Evolutionary conservation across 345 rosid species (phyloP), one percentile per base, ranked within the genome.

Genomic region (Eucalyptus guilfoylei): DNA sequence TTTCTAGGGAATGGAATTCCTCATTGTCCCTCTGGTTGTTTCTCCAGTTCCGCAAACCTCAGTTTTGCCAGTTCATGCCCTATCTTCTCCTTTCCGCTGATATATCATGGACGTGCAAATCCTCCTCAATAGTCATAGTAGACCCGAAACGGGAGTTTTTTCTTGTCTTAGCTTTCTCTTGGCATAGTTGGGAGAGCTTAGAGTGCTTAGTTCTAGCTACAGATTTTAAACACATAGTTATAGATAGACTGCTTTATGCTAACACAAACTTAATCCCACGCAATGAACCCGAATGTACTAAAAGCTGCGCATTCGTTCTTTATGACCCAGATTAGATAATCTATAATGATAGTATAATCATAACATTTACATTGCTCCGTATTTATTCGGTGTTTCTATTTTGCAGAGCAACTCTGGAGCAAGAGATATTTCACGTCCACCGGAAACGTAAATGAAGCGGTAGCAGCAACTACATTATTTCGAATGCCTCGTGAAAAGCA

Each of bases 381-480:
- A 30, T n/a, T 14, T 16, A 30, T 52, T 86, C 24, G 52, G 26
- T 55, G 86, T 52, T 15, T 21, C 40, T 48, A 30, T 26, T 60
- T 12, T 54, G 55, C 55, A 52, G 24, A 52, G 55, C 55, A 19
- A 7, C 89, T 97, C 88, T 95, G 99, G 99, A 96, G 97, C 91
- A 92, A 91, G 26, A 91, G 93, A 91, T 96, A 95, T 90, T 87
- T 91, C 17, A 92, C 91, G 87, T 93, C 97, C 11, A 58, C 91
- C 2, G 94, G 92, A 47, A 94, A 94, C 69, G 90, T 94, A 52
- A 94, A 91, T 58, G 49, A 89, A 91, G 24, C 55, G 24, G 55
- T 24, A 26, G 64, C 0, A 94, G 1, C 34, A 6, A 62, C 9
- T 95, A 28, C 98, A 92, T 58, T 58, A 2, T 26, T 58, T 97